Conservation (phyloP, 208 protist genomes). For the Leishmania gerbilli region DNA sequence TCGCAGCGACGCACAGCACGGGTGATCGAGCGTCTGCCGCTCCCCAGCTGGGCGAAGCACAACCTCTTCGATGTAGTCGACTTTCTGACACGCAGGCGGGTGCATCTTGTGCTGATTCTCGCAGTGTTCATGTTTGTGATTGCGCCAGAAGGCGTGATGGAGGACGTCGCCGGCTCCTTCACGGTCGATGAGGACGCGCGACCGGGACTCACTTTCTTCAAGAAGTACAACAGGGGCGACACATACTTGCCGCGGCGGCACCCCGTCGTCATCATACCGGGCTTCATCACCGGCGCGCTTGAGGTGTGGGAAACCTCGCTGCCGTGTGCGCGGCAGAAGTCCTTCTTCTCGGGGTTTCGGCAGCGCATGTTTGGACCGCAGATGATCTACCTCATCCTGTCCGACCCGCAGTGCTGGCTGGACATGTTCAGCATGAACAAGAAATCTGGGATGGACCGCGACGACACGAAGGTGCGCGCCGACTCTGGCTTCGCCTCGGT, state of each 20-base stretch:
- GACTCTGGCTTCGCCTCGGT: conserved; percentile 81
- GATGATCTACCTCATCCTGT: conserved; percentile 76
- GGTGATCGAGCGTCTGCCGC: conserved; percentile 26
- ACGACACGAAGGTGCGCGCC: conserved; percentile 82
- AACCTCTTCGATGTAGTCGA: conserved; percentile 51
- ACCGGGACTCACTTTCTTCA: conserved; percentile 64
- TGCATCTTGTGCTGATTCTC: conserved; percentile 44
- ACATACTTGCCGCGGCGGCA: conserved; percentile 54
- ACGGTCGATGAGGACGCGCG: conserved; percentile 67
- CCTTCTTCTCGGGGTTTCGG: conserved; percentile 60
- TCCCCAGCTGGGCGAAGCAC: conserved; percentile 40
- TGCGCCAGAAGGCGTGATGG: conserved; percentile 23
- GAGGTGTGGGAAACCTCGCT: conserved; percentile 80
- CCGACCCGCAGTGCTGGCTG: conserved; percentile 79
- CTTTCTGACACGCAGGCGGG: conserved; percentile 57
- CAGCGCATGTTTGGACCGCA: conserved; percentile 83
- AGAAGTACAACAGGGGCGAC: conserved; percentile 45
- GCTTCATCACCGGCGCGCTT: conserved; percentile 87
- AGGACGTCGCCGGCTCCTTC: conserved; percentile 57
- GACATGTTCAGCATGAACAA: conserved; percentile 73
- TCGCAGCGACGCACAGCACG: conserved; percentile 25
- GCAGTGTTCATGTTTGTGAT: conserved; percentile 28
- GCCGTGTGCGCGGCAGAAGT: conserved; percentile 50
- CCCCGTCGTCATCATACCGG: conserved; percentile 83
- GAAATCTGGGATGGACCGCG: conserved; percentile 69